These are phyloP conservation scores for Metschnikowia kunwiensis DNA, from an alignment of 805 yeast genomes.

Conservation along the genomic window DNA sequence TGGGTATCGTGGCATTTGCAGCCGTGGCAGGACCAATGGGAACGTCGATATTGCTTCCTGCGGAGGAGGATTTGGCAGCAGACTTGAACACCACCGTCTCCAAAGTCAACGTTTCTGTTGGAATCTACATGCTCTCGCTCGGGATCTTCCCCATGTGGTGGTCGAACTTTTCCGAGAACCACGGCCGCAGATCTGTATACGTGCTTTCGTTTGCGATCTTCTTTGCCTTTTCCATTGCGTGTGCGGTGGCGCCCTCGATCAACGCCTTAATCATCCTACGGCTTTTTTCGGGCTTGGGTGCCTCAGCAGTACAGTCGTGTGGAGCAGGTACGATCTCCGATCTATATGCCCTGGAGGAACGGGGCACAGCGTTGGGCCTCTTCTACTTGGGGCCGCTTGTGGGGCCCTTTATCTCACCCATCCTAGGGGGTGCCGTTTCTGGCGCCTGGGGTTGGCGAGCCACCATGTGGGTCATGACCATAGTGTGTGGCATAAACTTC, in stretches of 20 bases:
- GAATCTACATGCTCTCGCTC: slow-evolving; percentile 67
- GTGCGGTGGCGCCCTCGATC: slow-evolving; percentile 62
- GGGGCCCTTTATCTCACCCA: slow-evolving; percentile 80
- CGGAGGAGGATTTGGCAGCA: slow-evolving; percentile 55
- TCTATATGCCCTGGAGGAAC: slow-evolving; percentile 57
- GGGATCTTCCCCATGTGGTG: slow-evolving; percentile 89
- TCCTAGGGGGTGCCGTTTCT: slow-evolving; percentile 71
- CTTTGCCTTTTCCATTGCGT: slow-evolving; percentile 66
- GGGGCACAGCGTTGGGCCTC: slow-evolving; percentile 78
- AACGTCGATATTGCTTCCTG: slow-evolving; percentile 78
- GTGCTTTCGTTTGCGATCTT: slow-evolving; percentile 62
- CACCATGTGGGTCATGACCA: slow-evolving; percentile 80
- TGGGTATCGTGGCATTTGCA: slow-evolving; percentile 65
- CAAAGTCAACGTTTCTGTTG: slow-evolving; percentile 74
- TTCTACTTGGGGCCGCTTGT: slow-evolving; percentile 77
- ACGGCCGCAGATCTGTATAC: slow-evolving; percentile 75
- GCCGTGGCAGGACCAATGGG: slow-evolving; percentile 89
- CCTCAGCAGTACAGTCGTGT: slow-evolving; percentile 76
- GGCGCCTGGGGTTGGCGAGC: slow-evolving; percentile 82
- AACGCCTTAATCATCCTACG: slow-evolving; percentile 64
- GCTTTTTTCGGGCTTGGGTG: slow-evolving; percentile 75
- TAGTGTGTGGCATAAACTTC: slow-evolving; percentile 55
- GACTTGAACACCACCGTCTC: slow-evolving; percentile 56
- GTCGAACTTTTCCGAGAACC: slow-evolving; percentile 73
- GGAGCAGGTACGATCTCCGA: slow-evolving; percentile 90